Evolutionary conservation across 768 basidiomycete species (phyloP), one percentile per base, ranked within the genome.

Genomic region (Chalciporus sphaerocephalus): DNA sequence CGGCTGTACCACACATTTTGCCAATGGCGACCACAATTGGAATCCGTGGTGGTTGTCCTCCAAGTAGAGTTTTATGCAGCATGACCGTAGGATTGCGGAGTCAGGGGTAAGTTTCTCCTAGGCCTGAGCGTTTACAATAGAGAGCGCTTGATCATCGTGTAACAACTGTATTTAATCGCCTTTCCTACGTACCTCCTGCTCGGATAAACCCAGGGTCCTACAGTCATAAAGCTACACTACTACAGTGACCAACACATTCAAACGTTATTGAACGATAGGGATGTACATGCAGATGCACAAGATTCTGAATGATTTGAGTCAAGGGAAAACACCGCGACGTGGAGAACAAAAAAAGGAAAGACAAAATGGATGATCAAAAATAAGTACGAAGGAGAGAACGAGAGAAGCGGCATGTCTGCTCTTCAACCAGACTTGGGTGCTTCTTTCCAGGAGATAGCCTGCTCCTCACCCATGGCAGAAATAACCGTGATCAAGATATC

Each of bases 401-500:
- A 18, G 34, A 23, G 41, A 38, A 25, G 15, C 13, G 22, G 18
- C 17, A n/a, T 18, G 25, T 10, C 21, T 10, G 30, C 38, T 23
- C 44, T 56, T 63, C 40, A 59, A 43, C 13, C 46, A 42, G 44
- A 13, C 72, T 85, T 85, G 54, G 91, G 90, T 44, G 88, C 87
- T 69, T 94, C 92, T 80, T 97, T 95, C 69, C 43, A 81, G 56
- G 89, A 84, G 62, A 95, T 85, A 52, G 87, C 83, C 75, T 85
- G 85, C 73, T 96, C 93, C 72, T 97, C 92, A 51, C 76, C 78
- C 94, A 98, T 97, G 61, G 95, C 87, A 55, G 76, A 71, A 65
- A 92, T 74, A 63, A 92, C 81, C 57, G 90, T 93, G 69, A 94
- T 81, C 48, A 89, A 72, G 52, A 94, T 74, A 49, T 94, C 92